These are phyloP conservation scores for Paraglomus brasilianum DNA, from an alignment of 192 early-diverging fungal genomes.

Conservation along the genomic window DNA sequence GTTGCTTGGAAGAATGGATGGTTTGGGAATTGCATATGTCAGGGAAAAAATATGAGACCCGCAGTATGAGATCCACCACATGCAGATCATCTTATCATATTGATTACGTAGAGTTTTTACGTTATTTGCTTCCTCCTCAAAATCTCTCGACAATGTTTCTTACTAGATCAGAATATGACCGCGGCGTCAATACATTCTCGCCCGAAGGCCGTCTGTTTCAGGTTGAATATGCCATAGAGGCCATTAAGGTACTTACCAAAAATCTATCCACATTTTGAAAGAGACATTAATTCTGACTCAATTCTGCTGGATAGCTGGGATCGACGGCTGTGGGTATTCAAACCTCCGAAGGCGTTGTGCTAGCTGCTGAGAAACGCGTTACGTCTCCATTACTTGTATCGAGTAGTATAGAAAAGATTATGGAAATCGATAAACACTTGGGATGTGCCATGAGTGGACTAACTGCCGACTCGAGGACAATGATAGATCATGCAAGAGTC, in stretches of 20 bases:
- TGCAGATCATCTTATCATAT: too few species aligned
- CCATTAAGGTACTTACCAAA: constrained; percentile 82
- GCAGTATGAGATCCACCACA: too few species aligned
- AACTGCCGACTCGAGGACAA: constrained; percentile 94
- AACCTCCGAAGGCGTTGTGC: constrained; percentile 87
- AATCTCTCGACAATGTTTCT: constrained; percentile 53
- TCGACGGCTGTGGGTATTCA: constrained; percentile 98
- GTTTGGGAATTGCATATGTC: too few species aligned
- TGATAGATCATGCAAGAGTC: constrained; percentile 97
- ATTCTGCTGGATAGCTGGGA: constrained; percentile 65
- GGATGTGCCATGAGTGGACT: constrained; percentile 98
- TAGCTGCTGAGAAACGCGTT: constrained; percentile 97
- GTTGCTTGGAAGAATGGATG: too few species aligned
- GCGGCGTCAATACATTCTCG: constrained; percentile 99
- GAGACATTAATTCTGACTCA: neutral
- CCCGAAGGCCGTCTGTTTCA: constrained; percentile 99
- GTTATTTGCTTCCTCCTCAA: neutral
- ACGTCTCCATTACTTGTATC: constrained; percentile 91
- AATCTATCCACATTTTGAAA: neutral
- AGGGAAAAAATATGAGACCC: too few species aligned
- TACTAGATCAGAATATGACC: constrained; percentile 94
- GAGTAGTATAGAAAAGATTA: constrained; percentile 95
- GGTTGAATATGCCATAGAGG: constrained; percentile 99
- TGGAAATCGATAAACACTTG: constrained; percentile 94
- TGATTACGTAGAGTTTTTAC: too few species aligned